A percentile compares a stretch with the other conserved stretches of the same genome.
phyloP scores from a whole-genome alignment of 2,329 filamentous ascomycete species.

The Blastomyces percursus region DNA sequence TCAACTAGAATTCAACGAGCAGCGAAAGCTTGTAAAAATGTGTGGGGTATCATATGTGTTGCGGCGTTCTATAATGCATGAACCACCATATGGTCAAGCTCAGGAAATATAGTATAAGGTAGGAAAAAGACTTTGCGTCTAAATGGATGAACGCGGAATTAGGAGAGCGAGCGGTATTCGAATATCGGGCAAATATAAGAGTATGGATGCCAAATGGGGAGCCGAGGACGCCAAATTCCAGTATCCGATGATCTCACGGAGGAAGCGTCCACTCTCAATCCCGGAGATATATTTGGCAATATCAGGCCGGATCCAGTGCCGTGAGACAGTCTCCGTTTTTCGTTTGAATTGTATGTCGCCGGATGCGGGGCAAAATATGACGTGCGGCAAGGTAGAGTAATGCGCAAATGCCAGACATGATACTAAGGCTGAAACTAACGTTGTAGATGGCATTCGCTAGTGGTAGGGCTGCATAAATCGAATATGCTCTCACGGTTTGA shows the following conservation, averaged over 20 bases:
- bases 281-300: too few species aligned
- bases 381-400: background rate
- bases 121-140: background rate
- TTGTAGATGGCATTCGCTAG: background rate
- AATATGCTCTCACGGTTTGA: background rate
- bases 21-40: background rate
- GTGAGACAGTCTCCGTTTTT: background rate
- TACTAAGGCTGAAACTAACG: background rate
- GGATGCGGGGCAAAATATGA: background rate
- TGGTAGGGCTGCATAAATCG: background rate
- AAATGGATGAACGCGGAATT: background rate
- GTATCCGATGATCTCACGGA: background rate
- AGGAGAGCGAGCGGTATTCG: background rate
- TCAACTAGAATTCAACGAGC: background rate
- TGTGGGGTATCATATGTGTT: background rate
- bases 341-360: too few species aligned
- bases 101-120: background rate
- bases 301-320: background rate
- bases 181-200: background rate
- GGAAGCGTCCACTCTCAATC: background rate
- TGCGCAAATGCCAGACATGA: background rate
- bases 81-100: background rate
- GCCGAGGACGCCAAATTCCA: background rate
- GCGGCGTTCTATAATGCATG: background rate
- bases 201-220: background rate